phyloP scores from a whole-genome alignment of 805 yeast species.

The Debaryomyces hansenii region DNA sequence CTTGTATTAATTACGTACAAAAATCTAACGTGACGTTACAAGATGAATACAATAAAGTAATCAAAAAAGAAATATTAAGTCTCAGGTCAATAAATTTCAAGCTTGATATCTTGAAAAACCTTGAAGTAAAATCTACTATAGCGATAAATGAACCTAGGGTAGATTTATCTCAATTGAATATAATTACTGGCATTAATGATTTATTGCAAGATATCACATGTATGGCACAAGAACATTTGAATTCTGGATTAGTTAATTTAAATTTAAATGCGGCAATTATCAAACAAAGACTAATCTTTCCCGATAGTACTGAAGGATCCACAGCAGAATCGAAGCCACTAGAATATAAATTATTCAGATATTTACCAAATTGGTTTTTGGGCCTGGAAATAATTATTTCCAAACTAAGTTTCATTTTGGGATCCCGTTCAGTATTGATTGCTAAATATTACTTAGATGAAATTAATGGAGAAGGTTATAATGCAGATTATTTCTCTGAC shows the following conservation, averaged over 20 bases:
- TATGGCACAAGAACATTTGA: constrained; percentile 22
- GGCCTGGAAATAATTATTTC: constrained; percentile 18
- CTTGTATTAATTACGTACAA: constrained; percentile 30
- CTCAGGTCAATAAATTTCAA: constrained; percentile 17
- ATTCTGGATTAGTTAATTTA: constrained; percentile 28
- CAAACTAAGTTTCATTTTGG: constrained; percentile 23
- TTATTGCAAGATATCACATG: constrained; percentile 26
- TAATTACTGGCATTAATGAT: constrained; percentile 29
- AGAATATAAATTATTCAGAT: constrained; percentile 17
- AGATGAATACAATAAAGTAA: constrained; percentile 1
- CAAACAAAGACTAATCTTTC: constrained; percentile 5
- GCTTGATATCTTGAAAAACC: constrained; percentile 26
- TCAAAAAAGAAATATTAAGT: constrained; percentile 22
- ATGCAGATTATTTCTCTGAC: constrained; percentile 16
- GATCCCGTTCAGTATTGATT: constrained; percentile 40
- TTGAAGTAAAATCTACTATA: constrained; percentile 21
- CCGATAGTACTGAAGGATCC: neutral
- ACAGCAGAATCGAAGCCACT: constrained; percentile 1
- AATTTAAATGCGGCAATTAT: constrained; percentile 23
- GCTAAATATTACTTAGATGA: constrained; percentile 19
- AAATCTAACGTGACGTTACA: constrained; percentile 11
- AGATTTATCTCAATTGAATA: constrained; percentile 29
- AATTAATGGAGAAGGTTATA: constrained; percentile 11
- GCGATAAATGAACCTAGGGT: constrained; percentile 20
- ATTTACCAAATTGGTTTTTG: constrained; percentile 36